Conservation (phyloP, 495 filamentous ascomycete genomes). For the Neurospora sp. region DNA sequence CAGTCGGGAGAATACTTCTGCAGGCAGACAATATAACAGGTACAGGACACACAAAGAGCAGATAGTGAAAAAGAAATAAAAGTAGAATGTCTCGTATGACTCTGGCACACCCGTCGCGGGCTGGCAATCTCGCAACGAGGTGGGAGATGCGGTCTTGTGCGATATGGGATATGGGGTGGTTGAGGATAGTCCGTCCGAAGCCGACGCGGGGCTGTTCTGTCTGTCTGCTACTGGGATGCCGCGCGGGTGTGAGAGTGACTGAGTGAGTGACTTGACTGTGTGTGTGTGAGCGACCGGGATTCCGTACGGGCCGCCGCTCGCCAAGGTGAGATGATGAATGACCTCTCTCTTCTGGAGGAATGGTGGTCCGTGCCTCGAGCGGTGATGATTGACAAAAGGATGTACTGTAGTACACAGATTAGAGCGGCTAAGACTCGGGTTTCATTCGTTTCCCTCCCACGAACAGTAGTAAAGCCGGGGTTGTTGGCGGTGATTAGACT, state of each 20-base stretch:
- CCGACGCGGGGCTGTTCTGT: not conserved
- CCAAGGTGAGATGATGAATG: not conserved
- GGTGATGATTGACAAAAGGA: conserved; percentile 5
- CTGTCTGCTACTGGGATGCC: not conserved
- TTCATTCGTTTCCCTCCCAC: conserved; percentile 28
- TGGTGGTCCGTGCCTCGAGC: conserved; percentile 25
- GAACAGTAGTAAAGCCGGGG: not conserved
- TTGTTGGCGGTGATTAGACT: not conserved
- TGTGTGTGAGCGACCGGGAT: not conserved
- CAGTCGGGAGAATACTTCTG: not conserved
- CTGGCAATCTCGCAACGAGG: conserved; percentile 23
- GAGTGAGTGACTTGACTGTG: not conserved
- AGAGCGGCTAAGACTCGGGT: conserved; percentile 36
- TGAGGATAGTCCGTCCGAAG: not conserved
- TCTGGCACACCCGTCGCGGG: conserved; percentile 9
- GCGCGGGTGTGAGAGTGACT: not conserved
- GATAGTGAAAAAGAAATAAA: conserved; percentile 23
- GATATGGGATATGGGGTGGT: not conserved
- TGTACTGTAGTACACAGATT: conserved; percentile 25
- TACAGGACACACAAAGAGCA: not conserved
- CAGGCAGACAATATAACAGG: not conserved
- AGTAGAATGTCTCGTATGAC: conserved; percentile 42
- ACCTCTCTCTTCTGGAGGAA: not conserved
- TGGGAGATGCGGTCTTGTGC: conserved; percentile 6
- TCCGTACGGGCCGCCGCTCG: not conserved